Evolutionary conservation across 148 eudicot genomes (phyloP).

Genomic region (Talinum fruticosum): DNA sequence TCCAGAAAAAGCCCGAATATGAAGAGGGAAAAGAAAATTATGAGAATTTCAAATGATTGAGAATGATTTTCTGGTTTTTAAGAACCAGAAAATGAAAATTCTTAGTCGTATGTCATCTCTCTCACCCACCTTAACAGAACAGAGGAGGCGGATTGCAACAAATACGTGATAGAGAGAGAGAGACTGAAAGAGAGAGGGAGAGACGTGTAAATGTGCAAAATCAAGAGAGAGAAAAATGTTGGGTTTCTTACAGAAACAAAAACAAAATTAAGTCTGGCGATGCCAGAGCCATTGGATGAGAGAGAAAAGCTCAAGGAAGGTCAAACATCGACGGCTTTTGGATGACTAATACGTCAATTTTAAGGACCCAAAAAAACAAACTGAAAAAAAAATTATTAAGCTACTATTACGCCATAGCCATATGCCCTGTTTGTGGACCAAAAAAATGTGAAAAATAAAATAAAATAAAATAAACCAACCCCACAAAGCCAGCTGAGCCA

Average conservation of each 20-base stretch:
- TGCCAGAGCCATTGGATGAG: constrained; percentile 18
- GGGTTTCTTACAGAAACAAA: constrained; percentile 11
- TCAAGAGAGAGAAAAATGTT: background rate
- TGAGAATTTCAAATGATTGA: constrained; percentile 13
- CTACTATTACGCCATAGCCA: constrained; percentile 15
- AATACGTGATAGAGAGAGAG: constrained; percentile 18
- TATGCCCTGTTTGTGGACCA: constrained; percentile 20
- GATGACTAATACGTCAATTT: constrained; percentile 20
- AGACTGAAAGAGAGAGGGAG: constrained; percentile 10
- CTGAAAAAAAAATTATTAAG: background rate
- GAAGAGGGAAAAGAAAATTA: background rate
- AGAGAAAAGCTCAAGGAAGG: background rate
- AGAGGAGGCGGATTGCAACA: constrained; percentile 24
- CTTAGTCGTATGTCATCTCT: background rate
- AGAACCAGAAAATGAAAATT: background rate
- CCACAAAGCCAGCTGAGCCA: constrained; percentile 28
- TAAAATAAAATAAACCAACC: constrained; percentile 14
- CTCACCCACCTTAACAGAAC: background rate
- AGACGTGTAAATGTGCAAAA: constrained; percentile 29
- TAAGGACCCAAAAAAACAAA: background rate
- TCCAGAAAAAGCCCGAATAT: background rate
- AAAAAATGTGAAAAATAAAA: background rate
- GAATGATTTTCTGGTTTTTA: constrained; percentile 16
- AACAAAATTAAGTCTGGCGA: constrained; percentile 14
- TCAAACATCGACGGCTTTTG: constrained; percentile 27